Evolutionary conservation across 441 rosid genomes (phyloP), one percentile per base, ranked within the genome.

Genomic region (Corymbia citriodora): DNA sequence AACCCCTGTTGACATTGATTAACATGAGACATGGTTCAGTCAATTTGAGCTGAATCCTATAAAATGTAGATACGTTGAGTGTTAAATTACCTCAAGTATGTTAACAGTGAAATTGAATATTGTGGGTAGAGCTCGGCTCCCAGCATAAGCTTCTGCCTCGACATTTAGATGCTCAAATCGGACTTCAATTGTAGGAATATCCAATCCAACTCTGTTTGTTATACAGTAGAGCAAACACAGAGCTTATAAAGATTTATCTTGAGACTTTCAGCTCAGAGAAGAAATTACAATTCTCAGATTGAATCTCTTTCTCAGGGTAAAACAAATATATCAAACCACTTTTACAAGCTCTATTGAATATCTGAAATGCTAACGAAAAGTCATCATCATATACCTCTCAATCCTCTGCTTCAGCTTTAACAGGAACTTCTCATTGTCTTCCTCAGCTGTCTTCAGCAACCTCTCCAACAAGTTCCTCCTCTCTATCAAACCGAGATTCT

Each of bases 351-450:
- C 12, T 40, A 9, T 21, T 36, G 23, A 31, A 52, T 65, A 40
- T 82, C 15, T 55, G 25, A 49, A 79, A 15, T 54, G 48, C 70
- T 36, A 13, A 36, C 18, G 85, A 18, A 25, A 74, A 89, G 50
- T 40, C 52, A 36, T 10, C 4, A 68, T 87, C 89, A 81, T 59
- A n/a, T 91, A 96, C 99, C 95, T 91, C 3, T 97, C 96, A 85
- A 95, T 94, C 74, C 98, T 95, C n/a, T 94, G 90, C 79, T 88
- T 95, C 53, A 97, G 95, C 92, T 95, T 95, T 88, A 94, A 88
- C 95, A 96, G 89, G 93, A 97, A 94, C 87, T 90, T 90, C 92
- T 94, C 97, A 74, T 96, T 95, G 65, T 97, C 98, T 65, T 92
- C 93, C 61, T 96, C 97, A 15, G 95, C 96, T 88, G 94, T 91